Conservation (phyloP, 805 yeast species). For the Nakazawaea ernobii region DNA sequence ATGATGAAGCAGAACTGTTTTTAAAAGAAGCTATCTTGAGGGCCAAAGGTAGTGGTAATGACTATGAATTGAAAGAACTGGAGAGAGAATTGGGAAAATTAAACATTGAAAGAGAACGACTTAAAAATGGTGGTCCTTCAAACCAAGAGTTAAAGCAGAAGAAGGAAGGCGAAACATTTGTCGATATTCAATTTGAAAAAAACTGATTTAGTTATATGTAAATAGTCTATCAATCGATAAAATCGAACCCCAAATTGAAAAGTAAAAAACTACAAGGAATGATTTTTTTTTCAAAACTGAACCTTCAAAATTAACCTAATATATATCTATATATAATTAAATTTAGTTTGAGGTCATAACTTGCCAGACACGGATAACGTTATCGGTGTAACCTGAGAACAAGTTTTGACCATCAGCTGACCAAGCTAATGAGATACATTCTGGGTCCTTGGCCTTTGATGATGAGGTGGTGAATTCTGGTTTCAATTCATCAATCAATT, state of each 20-base stretch:
- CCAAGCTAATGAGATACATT: conserved; percentile 98
- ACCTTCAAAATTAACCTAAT: conserved; percentile 3
- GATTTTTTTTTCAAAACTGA: background rate
- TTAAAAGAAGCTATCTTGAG: conserved; percentile 66
- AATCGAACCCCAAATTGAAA: background rate
- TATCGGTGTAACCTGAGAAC: conserved; percentile 99
- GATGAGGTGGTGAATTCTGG: conserved; percentile 90
- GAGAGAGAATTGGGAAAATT: conserved; percentile 62
- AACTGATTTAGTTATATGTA: background rate
- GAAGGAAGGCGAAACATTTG: conserved; percentile 7
- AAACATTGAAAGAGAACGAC: conserved; percentile 18
- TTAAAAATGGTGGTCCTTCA: background rate
- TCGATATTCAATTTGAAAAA: conserved; percentile 13
- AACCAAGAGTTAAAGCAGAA: conserved; percentile 7
- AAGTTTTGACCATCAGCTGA: conserved; percentile 99
- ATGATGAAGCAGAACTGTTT: conserved; percentile 51
- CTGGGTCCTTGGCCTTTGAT: conserved; percentile 91
- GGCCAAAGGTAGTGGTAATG: conserved; percentile 62
- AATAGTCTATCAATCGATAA: background rate
- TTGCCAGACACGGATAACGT: conserved; percentile 99
- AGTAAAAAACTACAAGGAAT: background rate
- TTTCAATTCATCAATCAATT: conserved; percentile 92
- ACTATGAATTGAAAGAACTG: conserved; percentile 55
- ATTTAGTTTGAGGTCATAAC: conserved; percentile 77
- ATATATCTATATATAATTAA: background rate